Evolutionary conservation across 2,329 filamentous ascomycete genomes (phyloP).

Genomic region (Pleomassaria siparia): DNA sequence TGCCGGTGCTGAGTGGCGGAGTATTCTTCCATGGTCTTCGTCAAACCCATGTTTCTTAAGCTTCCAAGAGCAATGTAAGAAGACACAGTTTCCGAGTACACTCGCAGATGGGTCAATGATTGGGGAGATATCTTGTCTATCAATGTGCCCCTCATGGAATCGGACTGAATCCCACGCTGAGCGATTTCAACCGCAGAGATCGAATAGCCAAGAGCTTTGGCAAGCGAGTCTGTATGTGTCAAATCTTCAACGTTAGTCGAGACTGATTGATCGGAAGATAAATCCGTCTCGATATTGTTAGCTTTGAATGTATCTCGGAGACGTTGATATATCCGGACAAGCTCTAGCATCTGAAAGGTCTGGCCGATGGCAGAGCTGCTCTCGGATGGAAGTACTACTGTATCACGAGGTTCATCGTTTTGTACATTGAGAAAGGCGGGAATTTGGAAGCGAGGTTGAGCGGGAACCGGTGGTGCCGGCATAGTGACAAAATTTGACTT

Average conservation of each 20-base stretch:
- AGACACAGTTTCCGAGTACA: slow-evolving; percentile 83
- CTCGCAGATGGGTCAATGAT: slow-evolving; percentile 79
- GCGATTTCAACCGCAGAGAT: slow-evolving; percentile 89
- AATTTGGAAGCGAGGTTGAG: slow-evolving; percentile 29
- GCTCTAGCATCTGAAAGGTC: slow-evolving; percentile 44
- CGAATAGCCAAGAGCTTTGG: slow-evolving; percentile 73
- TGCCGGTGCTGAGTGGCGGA: slow-evolving; percentile 69
- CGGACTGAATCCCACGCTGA: slow-evolving; percentile 78
- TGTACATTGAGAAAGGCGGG: slow-evolving; percentile 31
- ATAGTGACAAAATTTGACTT: slow-evolving; percentile 25
- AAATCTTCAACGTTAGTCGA: slow-evolving; percentile 48
- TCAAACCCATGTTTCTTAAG: slow-evolving; percentile 62
- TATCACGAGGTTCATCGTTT: slow-evolving; percentile 26
- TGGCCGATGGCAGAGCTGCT: slow-evolving; percentile 17
- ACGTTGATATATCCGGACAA: slow-evolving; percentile 58
- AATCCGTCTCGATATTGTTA: slow-evolving; percentile 53
- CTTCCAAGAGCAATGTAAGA: slow-evolving; percentile 81
- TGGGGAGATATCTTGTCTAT: slow-evolving; percentile 84
- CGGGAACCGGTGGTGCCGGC: slow-evolving; percentile 20
- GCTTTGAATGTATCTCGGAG: slow-evolving; percentile 57
- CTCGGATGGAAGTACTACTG: slow-evolving; percentile 25
- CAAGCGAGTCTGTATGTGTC: slow-evolving; percentile 60
- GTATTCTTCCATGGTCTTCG: slow-evolving; percentile 67
- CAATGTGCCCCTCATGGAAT: slow-evolving; percentile 68
- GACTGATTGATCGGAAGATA: slow-evolving; percentile 46